Percentiles rank a stretch among this genome's conserved stretches.
These are phyloP conservation scores for Corchorus olitorius DNA, from an alignment of 345 rosid genomes.

Conservation along the genomic window DNA sequence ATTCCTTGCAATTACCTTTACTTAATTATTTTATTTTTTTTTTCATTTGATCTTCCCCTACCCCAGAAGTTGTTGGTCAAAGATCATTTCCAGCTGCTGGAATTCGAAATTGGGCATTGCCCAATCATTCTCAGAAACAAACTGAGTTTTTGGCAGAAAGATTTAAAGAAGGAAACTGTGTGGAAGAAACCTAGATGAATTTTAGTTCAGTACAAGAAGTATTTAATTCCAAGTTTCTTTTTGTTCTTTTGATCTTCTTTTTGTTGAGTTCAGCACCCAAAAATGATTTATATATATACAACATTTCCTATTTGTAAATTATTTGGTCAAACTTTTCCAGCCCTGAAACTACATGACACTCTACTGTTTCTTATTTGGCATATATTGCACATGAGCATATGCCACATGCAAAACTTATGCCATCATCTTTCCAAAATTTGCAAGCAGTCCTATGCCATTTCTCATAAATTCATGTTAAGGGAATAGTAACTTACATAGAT, in stretches of 20 bases:
- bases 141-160: not conserved
- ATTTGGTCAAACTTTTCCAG: slow-evolving; percentile 14
- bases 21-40: not conserved
- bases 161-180: not conserved
- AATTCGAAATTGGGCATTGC: not conserved
- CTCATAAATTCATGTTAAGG: too few relatives aligned
- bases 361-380: not conserved
- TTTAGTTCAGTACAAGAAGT: not conserved
- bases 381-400: not conserved
- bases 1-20: not conserved
- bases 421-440: too few relatives aligned
- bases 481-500: too few relatives aligned
- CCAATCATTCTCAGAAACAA: not conserved
- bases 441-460: too few relatives aligned
- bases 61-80: too few relatives aligned
- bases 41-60: too few relatives aligned
- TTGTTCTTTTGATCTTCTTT: not conserved
- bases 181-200: not conserved
- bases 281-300: not conserved
- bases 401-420: too few relatives aligned
- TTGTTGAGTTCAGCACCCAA: slow-evolving; percentile 8
- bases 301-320: not conserved
- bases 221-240: not conserved
- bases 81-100: not conserved
- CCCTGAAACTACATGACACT: not conserved